These are phyloP conservation scores for Discostella stelligera DNA, from an alignment of 352 stramenopile species.

Conservation along the genomic window DNA sequence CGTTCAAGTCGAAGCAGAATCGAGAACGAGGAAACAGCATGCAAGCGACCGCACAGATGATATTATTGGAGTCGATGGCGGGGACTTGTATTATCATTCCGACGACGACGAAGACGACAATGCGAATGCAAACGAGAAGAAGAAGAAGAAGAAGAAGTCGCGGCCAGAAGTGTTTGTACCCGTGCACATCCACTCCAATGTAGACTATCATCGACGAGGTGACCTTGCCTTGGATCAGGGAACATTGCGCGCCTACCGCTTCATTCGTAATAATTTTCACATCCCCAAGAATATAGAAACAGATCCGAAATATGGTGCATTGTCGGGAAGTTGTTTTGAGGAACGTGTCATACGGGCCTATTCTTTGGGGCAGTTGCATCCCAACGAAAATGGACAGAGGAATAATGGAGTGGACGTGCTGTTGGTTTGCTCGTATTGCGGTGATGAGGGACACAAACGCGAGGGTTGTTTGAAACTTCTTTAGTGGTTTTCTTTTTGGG, in stretches of 20 bases:
- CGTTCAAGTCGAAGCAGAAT: conserved; percentile 3
- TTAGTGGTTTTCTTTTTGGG: conserved; percentile 21
- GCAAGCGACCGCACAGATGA: background rate
- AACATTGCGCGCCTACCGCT: conserved; percentile 51
- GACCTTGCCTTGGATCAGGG: conserved; percentile 22
- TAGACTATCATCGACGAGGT: conserved; percentile 60
- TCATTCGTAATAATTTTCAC: conserved; percentile 59
- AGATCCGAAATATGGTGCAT: conserved; percentile 59
- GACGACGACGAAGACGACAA: conserved; percentile 31
- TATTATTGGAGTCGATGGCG: background rate
- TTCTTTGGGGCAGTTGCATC: conserved; percentile 46
- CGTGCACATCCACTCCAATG: conserved; percentile 59
- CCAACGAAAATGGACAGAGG: conserved; percentile 12
- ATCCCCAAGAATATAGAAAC: conserved; percentile 65
- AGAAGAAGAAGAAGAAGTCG: conserved; percentile 9
- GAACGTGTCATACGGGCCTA: conserved; percentile 68
- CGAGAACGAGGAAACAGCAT: background rate
- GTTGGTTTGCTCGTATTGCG: conserved; percentile 72
- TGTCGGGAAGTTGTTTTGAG: conserved; percentile 69
- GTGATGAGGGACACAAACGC: conserved; percentile 54
- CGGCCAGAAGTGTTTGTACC: conserved; percentile 50
- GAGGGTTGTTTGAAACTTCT: conserved; percentile 60
- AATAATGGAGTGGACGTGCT: conserved; percentile 21
- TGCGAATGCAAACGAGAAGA: background rate
- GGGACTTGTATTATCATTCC: conserved; percentile 35